Evolutionary conservation across 768 basidiomycete species (phyloP).

Genomic region (Psilocybe cubensis): DNA sequence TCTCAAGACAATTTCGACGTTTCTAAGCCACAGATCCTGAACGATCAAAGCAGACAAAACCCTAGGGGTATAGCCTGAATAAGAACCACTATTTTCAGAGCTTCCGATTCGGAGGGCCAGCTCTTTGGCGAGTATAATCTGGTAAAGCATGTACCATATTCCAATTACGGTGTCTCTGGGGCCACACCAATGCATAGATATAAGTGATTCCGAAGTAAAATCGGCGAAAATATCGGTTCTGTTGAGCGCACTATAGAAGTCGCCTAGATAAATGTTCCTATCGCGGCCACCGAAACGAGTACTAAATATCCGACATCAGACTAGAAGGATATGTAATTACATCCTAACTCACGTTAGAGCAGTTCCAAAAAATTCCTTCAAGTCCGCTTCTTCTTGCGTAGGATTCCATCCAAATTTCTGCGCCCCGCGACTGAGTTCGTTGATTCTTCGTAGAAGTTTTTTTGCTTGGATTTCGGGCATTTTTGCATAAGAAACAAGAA

Average conservation of each 20-base stretch:
- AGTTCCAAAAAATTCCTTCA: not conserved
- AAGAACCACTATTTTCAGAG: not conserved
- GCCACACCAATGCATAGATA: not conserved
- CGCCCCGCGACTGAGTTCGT: not conserved
- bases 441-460: not conserved
- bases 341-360: not conserved
- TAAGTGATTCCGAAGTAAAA: not conserved
- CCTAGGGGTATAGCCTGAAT: not conserved
- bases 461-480: not conserved
- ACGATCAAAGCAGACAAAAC: not conserved
- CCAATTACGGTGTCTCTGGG: not conserved
- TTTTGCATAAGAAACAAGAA: not conserved
- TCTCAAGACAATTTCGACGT: not conserved
- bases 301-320: not conserved
- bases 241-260: not conserved
- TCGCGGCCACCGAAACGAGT: not conserved
- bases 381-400: not conserved
- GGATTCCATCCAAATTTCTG: not conserved
- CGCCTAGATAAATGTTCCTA: not conserved
- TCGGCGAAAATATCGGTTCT: not conserved
- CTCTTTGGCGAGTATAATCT: not conserved
- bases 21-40: not conserved
- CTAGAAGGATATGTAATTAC: not conserved
- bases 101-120: not conserved
- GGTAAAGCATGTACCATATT: not conserved